These are phyloP conservation scores for Gynandropsis gynandra DNA, from an alignment of 345 rosid species.

Conservation along the genomic window DNA sequence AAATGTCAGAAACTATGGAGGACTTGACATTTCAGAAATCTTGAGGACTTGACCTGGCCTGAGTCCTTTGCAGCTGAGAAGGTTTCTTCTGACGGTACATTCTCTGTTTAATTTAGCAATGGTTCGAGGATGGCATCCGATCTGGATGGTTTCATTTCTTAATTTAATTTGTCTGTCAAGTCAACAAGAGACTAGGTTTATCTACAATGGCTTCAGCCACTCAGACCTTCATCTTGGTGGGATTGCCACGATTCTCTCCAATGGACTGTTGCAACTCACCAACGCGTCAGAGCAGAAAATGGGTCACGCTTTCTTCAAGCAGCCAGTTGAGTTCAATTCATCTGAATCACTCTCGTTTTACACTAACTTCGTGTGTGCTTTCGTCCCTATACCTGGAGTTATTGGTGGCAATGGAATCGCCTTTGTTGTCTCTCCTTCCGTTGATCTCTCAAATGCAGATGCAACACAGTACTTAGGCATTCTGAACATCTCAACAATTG, in stretches of 20 bases:
- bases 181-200: too few relatives aligned
- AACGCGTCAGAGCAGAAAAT: constrained; percentile 26
- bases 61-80: too few relatives aligned
- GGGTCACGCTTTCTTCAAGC: constrained; percentile 41
- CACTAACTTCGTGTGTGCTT: constrained; percentile 34
- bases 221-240: constrained; percentile 33
- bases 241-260: constrained; percentile 27
- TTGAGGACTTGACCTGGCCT: too few relatives aligned
- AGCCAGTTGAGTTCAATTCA: constrained; percentile 26
- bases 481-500: constrained; percentile 33
- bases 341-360: constrained; percentile 29
- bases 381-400: constrained; percentile 21
- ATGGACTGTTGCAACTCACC: constrained; percentile 44
- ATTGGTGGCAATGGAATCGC: constrained; percentile 44
- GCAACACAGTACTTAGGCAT: constrained; percentile 37
- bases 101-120: too few relatives aligned
- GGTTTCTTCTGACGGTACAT: too few relatives aligned
- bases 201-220: constrained; percentile 25
- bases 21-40: too few relatives aligned
- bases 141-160: too few relatives aligned
- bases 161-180: too few relatives aligned
- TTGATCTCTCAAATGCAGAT: constrained; percentile 19
- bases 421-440: constrained; percentile 31
- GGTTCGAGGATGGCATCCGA: too few relatives aligned
- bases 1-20: too few relatives aligned